phyloP scores from a whole-genome alignment of 2,329 filamentous ascomycete genomes.

The Paecilomyces dactylethromorphus region DNA sequence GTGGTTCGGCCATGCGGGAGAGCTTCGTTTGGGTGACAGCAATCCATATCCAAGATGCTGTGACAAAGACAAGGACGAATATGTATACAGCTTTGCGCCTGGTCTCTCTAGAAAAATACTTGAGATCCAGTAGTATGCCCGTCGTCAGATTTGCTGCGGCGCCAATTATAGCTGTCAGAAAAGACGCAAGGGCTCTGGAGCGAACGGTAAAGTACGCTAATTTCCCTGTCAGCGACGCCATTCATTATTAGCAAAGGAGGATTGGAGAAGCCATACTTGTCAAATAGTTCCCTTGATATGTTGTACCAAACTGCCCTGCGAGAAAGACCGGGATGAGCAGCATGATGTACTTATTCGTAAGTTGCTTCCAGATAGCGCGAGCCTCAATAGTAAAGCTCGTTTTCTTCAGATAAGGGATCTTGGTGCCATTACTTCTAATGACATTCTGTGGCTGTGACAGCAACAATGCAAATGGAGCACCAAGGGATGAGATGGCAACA shows the following conservation, averaged over 20 bases:
- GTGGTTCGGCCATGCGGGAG: slow-evolving; percentile 34
- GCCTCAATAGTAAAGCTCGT: slow-evolving; percentile 29
- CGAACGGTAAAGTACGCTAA: slow-evolving; percentile 45
- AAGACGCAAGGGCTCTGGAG: slow-evolving; percentile 39
- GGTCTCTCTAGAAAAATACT: slow-evolving; percentile 33
- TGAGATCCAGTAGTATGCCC: slow-evolving; percentile 24
- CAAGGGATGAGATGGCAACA: slow-evolving; percentile 38
- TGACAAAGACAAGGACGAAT: slow-evolving; percentile 37
- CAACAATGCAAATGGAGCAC: slow-evolving; percentile 39
- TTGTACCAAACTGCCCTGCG: slow-evolving; percentile 46
- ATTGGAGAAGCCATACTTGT: slow-evolving; percentile 19
- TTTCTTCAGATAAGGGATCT: slow-evolving; percentile 14
- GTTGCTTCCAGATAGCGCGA: slow-evolving; percentile 30
- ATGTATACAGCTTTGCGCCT: slow-evolving; percentile 40
- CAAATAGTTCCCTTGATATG: slow-evolving; percentile 48
- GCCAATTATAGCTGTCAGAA: slow-evolving; percentile 39
- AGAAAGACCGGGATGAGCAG: slow-evolving; percentile 45
- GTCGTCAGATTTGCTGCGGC: slow-evolving; percentile 28
- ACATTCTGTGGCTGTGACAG: slow-evolving; percentile 43
- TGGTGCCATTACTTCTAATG: slow-evolving; percentile 34
- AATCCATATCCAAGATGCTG: slow-evolving; percentile 43
- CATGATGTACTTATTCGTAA: slow-evolving; percentile 41
- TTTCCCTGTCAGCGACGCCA: background rate
- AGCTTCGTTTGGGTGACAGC: slow-evolving; percentile 45
- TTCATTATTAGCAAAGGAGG: background rate